phyloP scores from a whole-genome alignment of 2,329 filamentous ascomycete species.

The Diaporthe sp. region DNA sequence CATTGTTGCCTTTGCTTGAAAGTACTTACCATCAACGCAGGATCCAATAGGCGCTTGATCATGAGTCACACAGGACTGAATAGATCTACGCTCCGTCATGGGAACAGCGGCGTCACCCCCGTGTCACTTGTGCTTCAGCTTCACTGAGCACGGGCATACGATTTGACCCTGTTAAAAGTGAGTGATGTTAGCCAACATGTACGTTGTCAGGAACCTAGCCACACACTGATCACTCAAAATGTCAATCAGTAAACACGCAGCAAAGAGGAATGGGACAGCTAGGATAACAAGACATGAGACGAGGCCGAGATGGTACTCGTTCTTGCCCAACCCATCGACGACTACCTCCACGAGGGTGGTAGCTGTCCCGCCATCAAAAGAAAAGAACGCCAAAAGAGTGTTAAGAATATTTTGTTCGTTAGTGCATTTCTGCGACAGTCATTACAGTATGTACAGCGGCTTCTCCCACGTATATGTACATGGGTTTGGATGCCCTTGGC shows the following conservation, averaged over 20 bases:
- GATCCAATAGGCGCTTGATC: background rate
- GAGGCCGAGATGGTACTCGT: background rate
- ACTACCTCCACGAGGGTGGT: background rate
- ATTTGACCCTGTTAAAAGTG: background rate
- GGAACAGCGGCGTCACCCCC: background rate
- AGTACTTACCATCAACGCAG: background rate
- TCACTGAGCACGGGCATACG: background rate
- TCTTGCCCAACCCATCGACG: background rate
- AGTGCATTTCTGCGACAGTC: slow-evolving; percentile 13
- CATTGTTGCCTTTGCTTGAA: background rate
- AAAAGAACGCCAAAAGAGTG: background rate
- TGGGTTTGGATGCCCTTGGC: slow-evolving; percentile 6
- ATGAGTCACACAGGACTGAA: background rate
- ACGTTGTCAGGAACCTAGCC: background rate
- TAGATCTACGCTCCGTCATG: too few relatives aligned
- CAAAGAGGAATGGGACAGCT: background rate
- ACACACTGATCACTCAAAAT: background rate
- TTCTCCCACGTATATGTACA: background rate
- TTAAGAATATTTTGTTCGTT: slow-evolving; percentile 16
- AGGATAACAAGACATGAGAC: background rate
- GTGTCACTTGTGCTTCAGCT: background rate
- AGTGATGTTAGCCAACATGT: background rate
- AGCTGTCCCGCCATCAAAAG: background rate
- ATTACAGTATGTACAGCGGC: slow-evolving; percentile 22
- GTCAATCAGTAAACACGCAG: background rate